Evolutionary conservation across 75 land plant species (phyloP).

Genomic region (Cupressus sempervirens): DNA sequence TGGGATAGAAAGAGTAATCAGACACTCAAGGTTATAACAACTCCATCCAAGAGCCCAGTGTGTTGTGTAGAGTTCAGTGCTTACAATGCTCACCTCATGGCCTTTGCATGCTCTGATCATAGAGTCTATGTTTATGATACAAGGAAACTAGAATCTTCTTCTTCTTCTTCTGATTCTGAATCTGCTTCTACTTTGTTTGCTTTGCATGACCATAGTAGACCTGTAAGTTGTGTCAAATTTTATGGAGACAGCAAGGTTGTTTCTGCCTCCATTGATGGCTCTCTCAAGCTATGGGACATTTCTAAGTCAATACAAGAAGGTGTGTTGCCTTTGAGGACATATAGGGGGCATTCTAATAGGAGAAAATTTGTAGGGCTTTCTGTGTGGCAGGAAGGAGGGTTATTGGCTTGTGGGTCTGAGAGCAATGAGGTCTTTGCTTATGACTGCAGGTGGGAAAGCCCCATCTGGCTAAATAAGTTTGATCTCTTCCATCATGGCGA

Average conservation of each 20-base stretch:
- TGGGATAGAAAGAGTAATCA: conserved; percentile 46
- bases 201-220: conserved; percentile 36
- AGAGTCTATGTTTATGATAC: conserved; percentile 58
- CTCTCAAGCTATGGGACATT: conserved; percentile 53
- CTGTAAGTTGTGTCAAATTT: conserved; percentile 60
- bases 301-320: conserved; percentile 9
- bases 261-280: conserved; percentile 54
- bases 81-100: conserved; percentile 32
- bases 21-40: conserved; percentile 21
- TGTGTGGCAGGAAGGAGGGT: conserved; percentile 52
- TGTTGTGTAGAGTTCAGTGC: conserved; percentile 64
- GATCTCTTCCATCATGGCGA: too few relatives aligned
- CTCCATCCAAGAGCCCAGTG: conserved; percentile 30
- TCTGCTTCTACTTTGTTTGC: conserved; percentile 17
- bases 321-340: conserved; percentile 31
- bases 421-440: conserved; percentile 66
- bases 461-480: conserved; percentile 40
- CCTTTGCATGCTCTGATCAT: conserved; percentile 60
- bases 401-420: conserved; percentile 75
- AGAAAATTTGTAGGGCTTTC: conserved; percentile 66
- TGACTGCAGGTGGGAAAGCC: conserved; percentile 47
- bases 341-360: conserved; percentile 46
- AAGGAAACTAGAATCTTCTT: conserved; percentile 29
- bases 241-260: conserved; percentile 29
- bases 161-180: neutral